Evolutionary conservation across 208 protist genomes (phyloP).

Genomic region (Ichthyophonus hoferi): DNA sequence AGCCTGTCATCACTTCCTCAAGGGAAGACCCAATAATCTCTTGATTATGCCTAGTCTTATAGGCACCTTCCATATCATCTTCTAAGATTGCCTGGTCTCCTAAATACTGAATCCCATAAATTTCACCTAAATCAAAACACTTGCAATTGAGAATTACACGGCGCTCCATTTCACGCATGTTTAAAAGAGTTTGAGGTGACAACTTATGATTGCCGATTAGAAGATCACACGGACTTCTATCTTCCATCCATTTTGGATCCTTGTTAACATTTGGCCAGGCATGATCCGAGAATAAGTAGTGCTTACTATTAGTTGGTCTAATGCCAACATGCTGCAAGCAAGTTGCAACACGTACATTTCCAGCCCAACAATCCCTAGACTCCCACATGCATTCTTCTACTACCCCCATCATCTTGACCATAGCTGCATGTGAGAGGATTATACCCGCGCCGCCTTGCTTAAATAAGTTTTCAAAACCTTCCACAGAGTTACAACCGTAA

Average conservation of each 20-base stretch:
- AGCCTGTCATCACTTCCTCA: too few species aligned
- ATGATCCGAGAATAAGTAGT: neutral
- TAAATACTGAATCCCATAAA: neutral
- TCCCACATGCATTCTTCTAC: neutral
- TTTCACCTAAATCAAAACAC: neutral
- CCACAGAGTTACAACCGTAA: neutral
- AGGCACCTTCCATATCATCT: neutral
- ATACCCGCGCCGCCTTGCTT: neutral
- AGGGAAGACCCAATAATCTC: too few species aligned
- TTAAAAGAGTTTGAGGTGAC: neutral
- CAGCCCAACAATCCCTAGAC: neutral
- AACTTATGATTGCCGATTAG: neutral
- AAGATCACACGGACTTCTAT: neutral
- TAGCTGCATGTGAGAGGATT: constrained; percentile 1
- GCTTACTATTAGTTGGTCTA: neutral
- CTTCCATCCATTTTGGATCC: too few species aligned
- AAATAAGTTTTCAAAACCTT: neutral
- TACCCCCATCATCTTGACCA: neutral
- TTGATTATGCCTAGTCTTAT: neutral
- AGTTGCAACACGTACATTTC: neutral
- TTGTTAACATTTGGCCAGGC: neutral
- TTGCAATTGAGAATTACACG: neutral
- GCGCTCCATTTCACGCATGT: neutral
- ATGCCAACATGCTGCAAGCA: neutral
- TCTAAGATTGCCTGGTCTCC: neutral